phyloP scores from a whole-genome alignment of 768 basidiomycete species.

The Suillus clintonianus region DNA sequence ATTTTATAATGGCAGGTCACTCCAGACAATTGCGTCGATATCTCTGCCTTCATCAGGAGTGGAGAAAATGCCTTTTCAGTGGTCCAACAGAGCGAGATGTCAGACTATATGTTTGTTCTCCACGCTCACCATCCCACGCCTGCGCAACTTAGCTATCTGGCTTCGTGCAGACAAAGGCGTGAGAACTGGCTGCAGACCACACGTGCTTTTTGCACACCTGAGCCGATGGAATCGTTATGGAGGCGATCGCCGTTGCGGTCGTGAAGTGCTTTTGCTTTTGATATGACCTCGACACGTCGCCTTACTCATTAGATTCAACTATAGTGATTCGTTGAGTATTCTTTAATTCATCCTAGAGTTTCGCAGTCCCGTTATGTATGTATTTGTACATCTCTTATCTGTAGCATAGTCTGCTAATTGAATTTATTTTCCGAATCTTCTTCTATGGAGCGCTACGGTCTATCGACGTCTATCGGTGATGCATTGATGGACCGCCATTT shows the following conservation, averaged over 20 bases:
- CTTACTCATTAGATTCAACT: background rate
- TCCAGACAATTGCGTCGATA: conserved; percentile 50
- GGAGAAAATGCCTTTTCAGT: conserved; percentile 49
- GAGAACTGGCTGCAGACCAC: conserved; percentile 24
- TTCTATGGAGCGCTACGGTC: too few relatives aligned
- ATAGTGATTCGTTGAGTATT: background rate
- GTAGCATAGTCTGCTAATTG: too few relatives aligned
- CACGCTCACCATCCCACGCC: conserved; percentile 52
- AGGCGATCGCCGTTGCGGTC: background rate
- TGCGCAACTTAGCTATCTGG: conserved; percentile 39
- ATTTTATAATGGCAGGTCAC: conserved; percentile 42
- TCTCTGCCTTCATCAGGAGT: conserved; percentile 43
- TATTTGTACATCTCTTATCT: too few relatives aligned
- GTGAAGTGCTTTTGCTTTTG: background rate
- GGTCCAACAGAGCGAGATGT: conserved; percentile 44
- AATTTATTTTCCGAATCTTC: too few relatives aligned
- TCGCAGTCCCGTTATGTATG: too few relatives aligned
- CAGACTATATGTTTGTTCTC: conserved; percentile 46
- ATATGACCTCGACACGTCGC: background rate
- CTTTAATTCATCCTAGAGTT: background rate
- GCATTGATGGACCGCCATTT: too few relatives aligned
- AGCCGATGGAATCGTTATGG: background rate
- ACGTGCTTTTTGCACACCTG: conserved; percentile 15
- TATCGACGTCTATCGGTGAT: too few relatives aligned
- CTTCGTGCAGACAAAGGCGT: conserved; percentile 9